Evolutionary conservation across 768 basidiomycete genomes (phyloP).

Genomic region (Suillus fuscotomentosus): DNA sequence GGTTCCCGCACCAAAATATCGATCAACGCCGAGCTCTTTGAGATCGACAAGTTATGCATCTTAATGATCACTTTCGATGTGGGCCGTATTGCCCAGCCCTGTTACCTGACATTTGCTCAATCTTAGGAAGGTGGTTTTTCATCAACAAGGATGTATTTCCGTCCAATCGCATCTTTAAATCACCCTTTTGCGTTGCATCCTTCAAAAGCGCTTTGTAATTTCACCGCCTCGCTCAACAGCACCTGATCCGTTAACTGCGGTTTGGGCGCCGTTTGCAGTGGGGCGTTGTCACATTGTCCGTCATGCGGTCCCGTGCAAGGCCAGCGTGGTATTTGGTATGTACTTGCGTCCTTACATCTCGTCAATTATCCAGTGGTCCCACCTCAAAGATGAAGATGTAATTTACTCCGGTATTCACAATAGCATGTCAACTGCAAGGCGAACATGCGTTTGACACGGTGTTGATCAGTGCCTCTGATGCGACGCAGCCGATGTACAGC

Average conservation of each 20-base stretch:
- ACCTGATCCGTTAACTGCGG: neutral
- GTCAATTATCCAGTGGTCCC: neutral
- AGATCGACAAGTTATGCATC: neutral
- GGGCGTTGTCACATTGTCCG: neutral
- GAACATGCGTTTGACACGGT: constrained; percentile 5
- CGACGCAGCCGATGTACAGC: neutral
- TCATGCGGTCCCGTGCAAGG: too few species aligned
- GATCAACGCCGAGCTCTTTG: neutral
- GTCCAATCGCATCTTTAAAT: neutral
- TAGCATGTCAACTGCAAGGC: constrained; percentile 3
- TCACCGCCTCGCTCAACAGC: neutral
- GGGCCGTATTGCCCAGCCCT: neutral
- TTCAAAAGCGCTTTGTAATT: neutral
- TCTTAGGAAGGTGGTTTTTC: neutral
- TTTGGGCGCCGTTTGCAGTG: neutral
- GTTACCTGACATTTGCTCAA: neutral
- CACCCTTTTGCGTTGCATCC: neutral
- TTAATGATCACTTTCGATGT: neutral
- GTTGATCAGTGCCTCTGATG: neutral
- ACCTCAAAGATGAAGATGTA: neutral
- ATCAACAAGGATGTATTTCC: neutral
- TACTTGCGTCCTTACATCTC: neutral
- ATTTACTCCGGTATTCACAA: neutral
- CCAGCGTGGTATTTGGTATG: neutral
- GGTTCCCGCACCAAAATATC: neutral